Base-by-base conservation (phyloP, 2,329 filamentous ascomycete species). In the Claviceps capensis region DNA sequence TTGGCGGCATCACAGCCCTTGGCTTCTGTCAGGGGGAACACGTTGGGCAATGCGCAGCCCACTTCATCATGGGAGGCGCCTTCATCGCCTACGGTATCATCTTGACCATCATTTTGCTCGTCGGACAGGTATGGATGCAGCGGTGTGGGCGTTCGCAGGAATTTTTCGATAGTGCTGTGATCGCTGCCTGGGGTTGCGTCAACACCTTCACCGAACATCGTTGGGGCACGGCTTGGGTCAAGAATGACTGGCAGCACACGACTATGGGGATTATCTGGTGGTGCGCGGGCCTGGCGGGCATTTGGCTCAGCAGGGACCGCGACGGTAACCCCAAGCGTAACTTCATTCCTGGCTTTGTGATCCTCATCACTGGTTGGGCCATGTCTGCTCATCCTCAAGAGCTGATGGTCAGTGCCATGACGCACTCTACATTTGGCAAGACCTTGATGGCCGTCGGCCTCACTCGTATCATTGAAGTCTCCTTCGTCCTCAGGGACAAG, bases 221-320 rank as follows among this genome's bases (percentile, higher is more conserved):
- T 50, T 98, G 93, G 93, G 93, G 93, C 51, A 76, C 76, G 1
- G 77, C 80, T 0, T 98, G 93, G 93, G 88, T 86, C 50, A 82
- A 80, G 68, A 97, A 96, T 63, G 93, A 98, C 67, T 81, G 95
- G 71, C 91, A 98, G 67, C 93, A 98, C 67, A 98, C 93, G 0
- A 88, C 86, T n/a, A 97, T 98, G 91, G 93, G 93, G n/a, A 81
- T 98, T 56, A 82, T 98, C 49, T 98, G 93, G 93, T 98, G 91
- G 91, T 86, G 83, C 61, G 91, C 93, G 7, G 93, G 93, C 23
- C 72, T 98, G 34, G 78, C 91, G 11, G 93, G 93, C 43, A 78
- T 98, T 50, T 98, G 91, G 93, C 75, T 98, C 41, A 95, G 88
- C 65, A 79, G 81, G 56, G 88, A 84, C 64, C 81, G 88, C 52